phyloP scores from a whole-genome alignment of 495 filamentous ascomycete genomes.

The Penicillium herquei region DNA sequence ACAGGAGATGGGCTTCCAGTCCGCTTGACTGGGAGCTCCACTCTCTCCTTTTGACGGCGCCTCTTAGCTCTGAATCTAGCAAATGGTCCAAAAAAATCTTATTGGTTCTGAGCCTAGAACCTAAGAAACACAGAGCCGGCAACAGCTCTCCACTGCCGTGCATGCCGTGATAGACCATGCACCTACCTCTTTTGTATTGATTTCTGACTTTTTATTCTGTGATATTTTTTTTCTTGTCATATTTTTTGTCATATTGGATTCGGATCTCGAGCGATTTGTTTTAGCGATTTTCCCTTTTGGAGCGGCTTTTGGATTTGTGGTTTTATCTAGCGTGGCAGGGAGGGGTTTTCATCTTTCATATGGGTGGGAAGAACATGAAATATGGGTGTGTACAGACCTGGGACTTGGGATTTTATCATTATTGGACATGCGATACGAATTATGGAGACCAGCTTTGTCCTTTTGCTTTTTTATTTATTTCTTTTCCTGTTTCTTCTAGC shows the following conservation, averaged over 20 bases:
- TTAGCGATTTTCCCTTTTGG: conserved; percentile 5
- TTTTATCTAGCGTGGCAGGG: conserved; percentile 6
- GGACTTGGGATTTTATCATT: conserved; percentile 1
- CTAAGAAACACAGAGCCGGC: neutral
- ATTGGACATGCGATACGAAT: conserved; percentile 8
- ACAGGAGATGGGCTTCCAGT: conserved; percentile 29
- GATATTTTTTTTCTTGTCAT: conserved; percentile 13
- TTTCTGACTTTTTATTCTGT: neutral
- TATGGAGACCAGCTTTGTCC: conserved; percentile 1
- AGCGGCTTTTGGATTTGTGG: conserved; percentile 2
- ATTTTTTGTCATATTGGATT: conserved; percentile 10
- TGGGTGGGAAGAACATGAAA: conserved; percentile 4
- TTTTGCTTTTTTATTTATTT: conserved; percentile 5
- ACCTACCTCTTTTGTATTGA: conserved; percentile 1
- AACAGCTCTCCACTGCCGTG: neutral
- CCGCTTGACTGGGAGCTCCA: conserved; percentile 6
- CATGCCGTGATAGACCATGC: neutral
- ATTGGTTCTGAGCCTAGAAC: neutral
- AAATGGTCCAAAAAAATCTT: neutral
- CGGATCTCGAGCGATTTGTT: conserved; percentile 1
- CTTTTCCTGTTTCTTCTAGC: conserved; percentile 2
- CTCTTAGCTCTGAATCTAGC: too few species aligned
- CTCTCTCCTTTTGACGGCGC: neutral
- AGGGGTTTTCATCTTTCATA: neutral
- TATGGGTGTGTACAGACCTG: neutral